phyloP scores from a whole-genome alignment of 345 rosid genomes.

The Leavenworthia alabamica region DNA sequence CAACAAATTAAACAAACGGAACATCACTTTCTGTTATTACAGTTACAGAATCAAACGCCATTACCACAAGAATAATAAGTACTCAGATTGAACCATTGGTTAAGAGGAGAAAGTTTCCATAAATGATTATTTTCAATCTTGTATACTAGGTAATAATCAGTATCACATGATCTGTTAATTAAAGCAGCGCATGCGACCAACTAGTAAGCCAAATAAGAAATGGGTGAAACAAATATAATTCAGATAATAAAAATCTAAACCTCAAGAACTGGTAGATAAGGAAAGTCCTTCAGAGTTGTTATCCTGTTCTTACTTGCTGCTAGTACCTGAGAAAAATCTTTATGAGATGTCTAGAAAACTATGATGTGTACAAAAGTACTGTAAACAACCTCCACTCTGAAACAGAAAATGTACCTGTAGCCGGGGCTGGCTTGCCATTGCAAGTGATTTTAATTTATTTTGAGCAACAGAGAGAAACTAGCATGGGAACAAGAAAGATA shows the following conservation, averaged over 20 bases:
- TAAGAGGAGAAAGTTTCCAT: background rate
- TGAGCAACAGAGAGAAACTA: conserved; percentile 98
- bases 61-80: background rate
- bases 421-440: conserved; percentile 98
- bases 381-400: conserved; percentile 4
- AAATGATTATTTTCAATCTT: background rate
- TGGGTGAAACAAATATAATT: background rate
- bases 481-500: conserved; percentile 5
- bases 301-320: conserved; percentile 98
- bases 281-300: conserved; percentile 84
- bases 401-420: conserved; percentile 59
- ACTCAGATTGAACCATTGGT: background rate
- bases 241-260: conserved; percentile 28
- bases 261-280: conserved; percentile 88
- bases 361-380: background rate
- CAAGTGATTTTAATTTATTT: conserved; percentile 85
- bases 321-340: conserved; percentile 50
- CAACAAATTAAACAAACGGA: background rate
- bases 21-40: background rate
- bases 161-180: background rate
- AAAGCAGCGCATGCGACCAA: background rate
- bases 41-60: background rate
- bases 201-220: background rate
- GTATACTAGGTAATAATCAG: background rate
- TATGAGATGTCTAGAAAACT: conserved; percentile 1